These are phyloP conservation scores for Boletellus emodensis DNA, from an alignment of 768 basidiomycete species.

Conservation along the genomic window DNA sequence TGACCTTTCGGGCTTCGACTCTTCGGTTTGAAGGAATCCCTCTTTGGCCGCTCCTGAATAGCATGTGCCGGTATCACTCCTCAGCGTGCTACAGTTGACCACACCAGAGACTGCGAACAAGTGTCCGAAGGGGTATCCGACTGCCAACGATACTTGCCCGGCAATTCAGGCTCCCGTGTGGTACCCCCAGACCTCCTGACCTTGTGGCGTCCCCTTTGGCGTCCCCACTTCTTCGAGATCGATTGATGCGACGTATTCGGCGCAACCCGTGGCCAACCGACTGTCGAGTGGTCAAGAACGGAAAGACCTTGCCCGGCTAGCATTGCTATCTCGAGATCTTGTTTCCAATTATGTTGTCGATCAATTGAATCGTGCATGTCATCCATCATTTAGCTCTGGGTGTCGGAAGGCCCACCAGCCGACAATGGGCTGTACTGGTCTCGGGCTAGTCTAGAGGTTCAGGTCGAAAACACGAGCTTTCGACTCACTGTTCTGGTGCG, in stretches of 20 bases:
- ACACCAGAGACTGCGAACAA: not conserved
- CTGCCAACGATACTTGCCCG: not conserved
- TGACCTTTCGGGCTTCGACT: not conserved
- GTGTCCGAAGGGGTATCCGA: too few relatives aligned
- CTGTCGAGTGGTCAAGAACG: not conserved
- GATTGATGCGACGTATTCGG: conserved; percentile 18
- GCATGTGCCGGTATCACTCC: not conserved
- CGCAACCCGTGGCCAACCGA: conserved; percentile 3
- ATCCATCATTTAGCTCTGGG: not conserved
- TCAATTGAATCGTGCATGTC: not conserved
- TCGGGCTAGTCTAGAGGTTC: not conserved
- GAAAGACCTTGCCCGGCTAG: not conserved
- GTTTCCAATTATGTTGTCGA: not conserved
- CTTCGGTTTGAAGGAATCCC: too few relatives aligned
- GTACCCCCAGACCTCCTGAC: not conserved
- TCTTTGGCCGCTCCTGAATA: too few relatives aligned
- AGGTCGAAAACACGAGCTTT: not conserved
- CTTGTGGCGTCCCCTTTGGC: not conserved
- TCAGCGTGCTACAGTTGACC: not conserved
- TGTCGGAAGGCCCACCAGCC: not conserved
- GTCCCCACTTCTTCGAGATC: not conserved
- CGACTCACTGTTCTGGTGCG: not conserved
- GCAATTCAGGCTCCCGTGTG: not conserved
- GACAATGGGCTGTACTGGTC: too few relatives aligned
- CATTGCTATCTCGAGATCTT: conserved; percentile 7